A percentile compares a stretch with the other conserved stretches of the same genome.
These are phyloP conservation scores for Fusarium verticillioides DNA, from an alignment of 2,329 filamentous ascomycete species.

Conservation along the genomic window DNA sequence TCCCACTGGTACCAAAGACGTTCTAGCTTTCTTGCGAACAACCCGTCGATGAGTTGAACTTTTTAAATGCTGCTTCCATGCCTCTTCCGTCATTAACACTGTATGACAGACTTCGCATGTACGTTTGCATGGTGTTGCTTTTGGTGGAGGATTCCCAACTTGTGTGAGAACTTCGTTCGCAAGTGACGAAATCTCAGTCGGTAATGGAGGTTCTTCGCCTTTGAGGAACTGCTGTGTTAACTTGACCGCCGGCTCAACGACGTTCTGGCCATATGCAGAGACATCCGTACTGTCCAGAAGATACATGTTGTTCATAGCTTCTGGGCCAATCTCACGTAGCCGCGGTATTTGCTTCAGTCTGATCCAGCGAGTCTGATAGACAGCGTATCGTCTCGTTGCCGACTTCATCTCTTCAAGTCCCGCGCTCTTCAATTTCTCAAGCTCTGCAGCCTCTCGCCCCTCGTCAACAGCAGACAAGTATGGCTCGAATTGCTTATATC, in stretches of 20 bases:
- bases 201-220: constrained; percentile 63
- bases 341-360: constrained; percentile 81
- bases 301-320: constrained; percentile 71
- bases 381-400: constrained; percentile 88
- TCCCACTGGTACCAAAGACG: constrained; percentile 50
- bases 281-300: constrained; percentile 83
- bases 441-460: constrained; percentile 47
- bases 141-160: constrained; percentile 55
- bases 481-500: constrained; percentile 88
- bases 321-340: constrained; percentile 64
- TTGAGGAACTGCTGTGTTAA: constrained; percentile 73
- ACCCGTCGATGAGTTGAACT: constrained; percentile 50
- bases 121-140: constrained; percentile 66
- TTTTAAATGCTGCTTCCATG: constrained; percentile 55
- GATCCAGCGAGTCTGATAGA: constrained; percentile 88
- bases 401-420: constrained; percentile 82
- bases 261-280: constrained; percentile 68
- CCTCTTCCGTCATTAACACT: constrained; percentile 66
- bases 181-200: constrained; percentile 59
- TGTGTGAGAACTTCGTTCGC: constrained; percentile 67
- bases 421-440: constrained; percentile 65
- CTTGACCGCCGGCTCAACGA: constrained; percentile 71
- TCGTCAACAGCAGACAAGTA: constrained; percentile 67
- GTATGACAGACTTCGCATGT: constrained; percentile 80
- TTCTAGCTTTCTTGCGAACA: constrained; percentile 51